Evolutionary conservation across 208 protist genomes (phyloP), one percentile per base, ranked within the genome.

Genomic region (Leishmania major): DNA sequence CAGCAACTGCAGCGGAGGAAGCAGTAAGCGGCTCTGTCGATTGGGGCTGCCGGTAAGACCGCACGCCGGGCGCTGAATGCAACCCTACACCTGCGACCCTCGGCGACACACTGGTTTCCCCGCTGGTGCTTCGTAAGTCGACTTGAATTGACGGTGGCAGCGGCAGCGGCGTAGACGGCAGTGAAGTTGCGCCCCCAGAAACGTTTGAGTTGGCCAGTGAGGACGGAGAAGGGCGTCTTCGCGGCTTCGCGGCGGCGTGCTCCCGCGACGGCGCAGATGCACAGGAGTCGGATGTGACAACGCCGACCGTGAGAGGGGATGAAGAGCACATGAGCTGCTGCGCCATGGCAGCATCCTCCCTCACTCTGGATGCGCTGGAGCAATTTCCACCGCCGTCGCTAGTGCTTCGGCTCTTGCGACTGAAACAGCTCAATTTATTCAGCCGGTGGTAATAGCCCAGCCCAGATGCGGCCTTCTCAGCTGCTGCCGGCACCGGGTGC

Each of bases 381-480:
- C 35, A 66, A 51, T 64, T 55, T 43, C 49, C 25, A 35, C 59
- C 70, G 55, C 47, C 22, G 57, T 59, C 60, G 59, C 60, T 64
- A 19, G 64, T 25, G 55, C 64, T 75, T 53, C 40, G 25, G 60
- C 51, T 45, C 43, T 15, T 47, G 22, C 57, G 37, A 37, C 45
- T n/a, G 15, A 86, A 35, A 25, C 53, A n/a, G 40, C 78, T 86
- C 40, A 86, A 78, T 28, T 71, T 81, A 59, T 89, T 89, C 37
- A 86, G 82, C 22, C 70, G 69, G 17, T 82, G 69, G 72, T 86
- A 89, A 51, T 84, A 86, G 22, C 84, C 86, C 22, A 89, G 22
- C 25, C 82, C 86, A 35, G 77, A 83, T 1, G 71, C 43, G 3
- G 76, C 62, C 55, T 57, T 75, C 43, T 4, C n/a, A 3, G 45